Evolutionary conservation across 2,329 filamentous ascomycete species (phyloP).

Genomic region (Colletotrichum graminicola): DNA sequence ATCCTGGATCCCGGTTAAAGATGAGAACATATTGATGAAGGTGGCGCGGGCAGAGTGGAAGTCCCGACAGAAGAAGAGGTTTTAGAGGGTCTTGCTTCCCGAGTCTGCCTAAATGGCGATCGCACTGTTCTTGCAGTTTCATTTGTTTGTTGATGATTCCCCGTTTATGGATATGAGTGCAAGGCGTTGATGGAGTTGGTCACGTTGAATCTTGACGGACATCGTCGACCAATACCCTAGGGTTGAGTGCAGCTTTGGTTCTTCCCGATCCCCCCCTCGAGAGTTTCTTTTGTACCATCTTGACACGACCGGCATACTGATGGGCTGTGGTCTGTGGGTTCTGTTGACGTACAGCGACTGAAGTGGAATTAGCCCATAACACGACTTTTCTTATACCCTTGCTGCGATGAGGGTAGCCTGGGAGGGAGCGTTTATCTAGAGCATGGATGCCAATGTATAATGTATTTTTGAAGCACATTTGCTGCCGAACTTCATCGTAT

Average conservation of each 20-base stretch:
- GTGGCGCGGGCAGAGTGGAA: conserved; percentile 92
- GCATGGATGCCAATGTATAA: conserved; percentile 33
- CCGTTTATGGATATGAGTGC: conserved; percentile 26
- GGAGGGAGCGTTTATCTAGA: not conserved
- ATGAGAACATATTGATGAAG: conserved; percentile 93
- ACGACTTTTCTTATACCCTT: conserved; percentile 34
- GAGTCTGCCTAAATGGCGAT: not conserved
- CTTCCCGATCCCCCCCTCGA: not conserved
- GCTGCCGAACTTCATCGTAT: too few relatives aligned
- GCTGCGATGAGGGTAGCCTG: conserved; percentile 13
- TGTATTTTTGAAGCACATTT: conserved; percentile 12
- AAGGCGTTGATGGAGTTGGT: conserved; percentile 33
- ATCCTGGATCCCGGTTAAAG: conserved; percentile 92
- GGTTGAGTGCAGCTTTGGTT: conserved; percentile 10
- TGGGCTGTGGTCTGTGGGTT: not conserved
- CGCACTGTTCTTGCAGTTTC: not conserved
- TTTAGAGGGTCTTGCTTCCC: conserved; percentile 46
- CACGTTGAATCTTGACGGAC: conserved; percentile 22
- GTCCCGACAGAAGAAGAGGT: conserved; percentile 62
- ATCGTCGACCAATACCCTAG: conserved; percentile 33
- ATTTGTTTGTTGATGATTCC: conserved; percentile 8
- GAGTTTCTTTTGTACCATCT: conserved; percentile 18
- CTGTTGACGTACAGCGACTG: conserved; percentile 1
- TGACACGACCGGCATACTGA: not conserved
- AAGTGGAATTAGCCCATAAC: conserved; percentile 4